These are phyloP conservation scores for Ascochyta koolunga DNA, from an alignment of 2,329 filamentous ascomycete genomes.

Conservation along the genomic window DNA sequence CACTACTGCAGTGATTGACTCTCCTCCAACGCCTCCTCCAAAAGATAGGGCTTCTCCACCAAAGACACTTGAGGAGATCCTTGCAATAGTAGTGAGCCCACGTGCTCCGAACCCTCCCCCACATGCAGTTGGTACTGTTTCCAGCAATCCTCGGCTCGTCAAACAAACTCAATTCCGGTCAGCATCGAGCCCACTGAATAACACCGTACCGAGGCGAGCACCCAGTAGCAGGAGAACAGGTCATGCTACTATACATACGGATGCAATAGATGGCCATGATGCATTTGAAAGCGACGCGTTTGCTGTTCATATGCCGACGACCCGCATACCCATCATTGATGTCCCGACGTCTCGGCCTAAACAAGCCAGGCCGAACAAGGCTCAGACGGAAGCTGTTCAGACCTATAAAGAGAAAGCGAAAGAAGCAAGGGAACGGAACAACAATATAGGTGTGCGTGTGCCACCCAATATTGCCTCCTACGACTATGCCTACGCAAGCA, in stretches of 20 bases:
- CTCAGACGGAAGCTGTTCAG: conserved; percentile 36
- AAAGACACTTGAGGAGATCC: conserved; percentile 23
- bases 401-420: conserved; percentile 38
- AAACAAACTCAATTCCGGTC: neutral
- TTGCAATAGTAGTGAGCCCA: conserved; percentile 17
- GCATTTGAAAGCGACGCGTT: conserved; percentile 45
- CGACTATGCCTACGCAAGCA: conserved; percentile 29
- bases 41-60: conserved; percentile 10
- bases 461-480: conserved; percentile 36
- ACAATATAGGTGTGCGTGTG: conserved; percentile 30
- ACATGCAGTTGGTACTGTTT: conserved; percentile 10
- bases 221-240: conserved; percentile 35
- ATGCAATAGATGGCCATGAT: conserved; percentile 31
- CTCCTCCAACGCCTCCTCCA: conserved; percentile 11
- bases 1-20: conserved; percentile 7
- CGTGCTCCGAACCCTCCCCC: conserved; percentile 13
- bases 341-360: conserved; percentile 21
- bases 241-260: conserved; percentile 35
- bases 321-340: conserved; percentile 38
- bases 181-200: conserved; percentile 6
- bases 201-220: conserved; percentile 12
- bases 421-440: conserved; percentile 30
- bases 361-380: conserved; percentile 20
- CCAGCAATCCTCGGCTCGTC: neutral
- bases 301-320: conserved; percentile 43